Percentiles rank a stretch among this genome's conserved stretches.
phyloP scores from a whole-genome alignment of 805 yeast genomes.

The Saturnispora bothae region DNA sequence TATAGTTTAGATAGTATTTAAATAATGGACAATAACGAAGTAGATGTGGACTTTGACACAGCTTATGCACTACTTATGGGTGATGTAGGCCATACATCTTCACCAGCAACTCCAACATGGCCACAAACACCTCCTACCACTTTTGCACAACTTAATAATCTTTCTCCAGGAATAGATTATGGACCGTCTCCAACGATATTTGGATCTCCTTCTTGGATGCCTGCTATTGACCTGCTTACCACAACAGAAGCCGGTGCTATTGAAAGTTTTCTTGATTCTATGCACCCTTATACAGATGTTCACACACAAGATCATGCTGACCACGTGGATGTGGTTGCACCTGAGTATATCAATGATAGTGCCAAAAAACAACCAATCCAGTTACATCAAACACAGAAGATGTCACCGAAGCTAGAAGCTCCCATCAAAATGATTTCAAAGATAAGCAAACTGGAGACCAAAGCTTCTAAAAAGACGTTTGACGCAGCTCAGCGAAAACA shows the following conservation, averaged over 20 bases:
- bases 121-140: slow-evolving; percentile 2
- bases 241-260: slow-evolving; percentile 27
- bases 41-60: slow-evolving; percentile 27
- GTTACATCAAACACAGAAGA: background rate
- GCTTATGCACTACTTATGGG: slow-evolving; percentile 29
- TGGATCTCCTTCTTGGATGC: background rate
- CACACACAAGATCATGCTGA: background rate
- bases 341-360: background rate
- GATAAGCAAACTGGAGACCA: background rate
- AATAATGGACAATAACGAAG: slow-evolving; percentile 10
- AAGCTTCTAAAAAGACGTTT: background rate
- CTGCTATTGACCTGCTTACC: slow-evolving; percentile 21
- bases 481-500: slow-evolving; percentile 13
- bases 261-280: slow-evolving; percentile 28
- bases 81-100: slow-evolving; percentile 7
- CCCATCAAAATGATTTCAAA: too few species aligned
- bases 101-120: background rate
- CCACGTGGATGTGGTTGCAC: background rate
- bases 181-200: background rate
- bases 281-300: slow-evolving; percentile 6
- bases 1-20: background rate
- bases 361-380: background rate
- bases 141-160: background rate
- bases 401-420: too few species aligned
- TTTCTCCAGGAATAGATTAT: background rate